Evolutionary conservation across 805 yeast genomes (phyloP), one percentile per base, ranked within the genome.

Genomic region (Yamadazyma olivae): DNA sequence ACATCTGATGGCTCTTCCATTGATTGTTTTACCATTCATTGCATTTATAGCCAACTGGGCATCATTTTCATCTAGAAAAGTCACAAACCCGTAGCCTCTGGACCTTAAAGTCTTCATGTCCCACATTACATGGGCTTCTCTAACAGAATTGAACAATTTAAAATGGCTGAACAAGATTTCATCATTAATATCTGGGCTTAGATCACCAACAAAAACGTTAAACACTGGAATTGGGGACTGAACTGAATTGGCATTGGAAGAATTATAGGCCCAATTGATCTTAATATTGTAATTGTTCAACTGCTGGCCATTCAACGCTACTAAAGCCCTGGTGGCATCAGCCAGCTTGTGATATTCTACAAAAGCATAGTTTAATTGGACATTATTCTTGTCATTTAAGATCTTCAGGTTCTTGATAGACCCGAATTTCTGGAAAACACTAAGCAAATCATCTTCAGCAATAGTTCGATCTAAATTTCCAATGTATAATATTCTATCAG

Each of bases 51-150:
- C 95, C 34, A 57, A 59, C 49, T 83, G 87, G 2, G 95, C 96
- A 45, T 86, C 91, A 14, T 66, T 60, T 43, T 71, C 75, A 17
- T 72, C 75, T 18, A 66, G 58, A 51, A 89, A 89, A 1, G 91
- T 81, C 9, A 87, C 93, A 59, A 89, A 88, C 2, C 96, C 96
- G 54, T 88, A 88, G 24, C 96, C 95, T 61, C 96, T 72, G 3
- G 95, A 86, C 54, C 95, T 72, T 28, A 95, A 93, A 17, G 93
- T 83, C 57, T 85, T 90, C 95, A 87, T 86, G 57, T 89, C 96
- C 96, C 96, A 88, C 96, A 88, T 89, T 21, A 88, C 96, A 49
- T 88, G 89, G 9, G 95, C 96, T 57, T 85, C 93, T 31, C 77
- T 64, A n/a, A n/a, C n/a, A 1, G 88, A 74, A 13, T 69, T 66